Evolutionary conservation across 192 early-diverging fungal species (phyloP).

Genomic region (Chytriomyces confervae): DNA sequence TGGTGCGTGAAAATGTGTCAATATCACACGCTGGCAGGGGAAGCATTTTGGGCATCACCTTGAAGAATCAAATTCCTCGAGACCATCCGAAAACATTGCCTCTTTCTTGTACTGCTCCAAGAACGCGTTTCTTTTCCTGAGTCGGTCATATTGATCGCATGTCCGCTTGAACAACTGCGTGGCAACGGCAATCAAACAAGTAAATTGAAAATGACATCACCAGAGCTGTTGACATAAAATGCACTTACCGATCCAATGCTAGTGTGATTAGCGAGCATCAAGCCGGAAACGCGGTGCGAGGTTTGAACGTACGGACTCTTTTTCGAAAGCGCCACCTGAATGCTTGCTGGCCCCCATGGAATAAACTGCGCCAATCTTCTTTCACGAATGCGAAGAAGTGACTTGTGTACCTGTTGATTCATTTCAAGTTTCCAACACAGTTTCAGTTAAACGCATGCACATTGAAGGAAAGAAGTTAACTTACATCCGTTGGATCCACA

Average conservation of each 20-base stretch:
- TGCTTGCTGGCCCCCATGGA: conserved; percentile 98
- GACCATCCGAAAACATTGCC: conserved; percentile 61
- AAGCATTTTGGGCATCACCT: conserved; percentile 40
- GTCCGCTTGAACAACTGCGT: conserved; percentile 85
- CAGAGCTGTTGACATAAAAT: not conserved
- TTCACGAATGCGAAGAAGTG: conserved; percentile 92
- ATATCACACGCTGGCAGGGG: not conserved
- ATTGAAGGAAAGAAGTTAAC: not conserved
- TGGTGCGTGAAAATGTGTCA: conserved; percentile 24
- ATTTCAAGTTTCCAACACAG: not conserved
- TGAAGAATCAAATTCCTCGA: conserved; percentile 94
- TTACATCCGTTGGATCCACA: conserved; percentile 94
- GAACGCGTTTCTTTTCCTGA: conserved; percentile 95
- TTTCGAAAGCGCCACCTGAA: conserved; percentile 94
- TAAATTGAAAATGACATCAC: not conserved
- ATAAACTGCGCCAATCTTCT: conserved; percentile 94
- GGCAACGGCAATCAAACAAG: conserved; percentile 21
- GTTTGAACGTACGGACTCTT: conserved; percentile 94
- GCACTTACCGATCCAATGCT: conserved; percentile 77
- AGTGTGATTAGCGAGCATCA: conserved; percentile 99
- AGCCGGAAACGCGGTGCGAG: conserved; percentile 90
- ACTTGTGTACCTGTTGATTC: conserved; percentile 87
- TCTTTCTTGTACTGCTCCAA: conserved; percentile 92
- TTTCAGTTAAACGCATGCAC: conserved; percentile 7
- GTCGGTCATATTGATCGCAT: conserved; percentile 89